A percentile compares a stretch with the other conserved stretches of the same genome.
Conservation (phyloP, 2,329 filamentous ascomycete genomes). For the Neophaeococcomyces mojaviensis region DNA sequence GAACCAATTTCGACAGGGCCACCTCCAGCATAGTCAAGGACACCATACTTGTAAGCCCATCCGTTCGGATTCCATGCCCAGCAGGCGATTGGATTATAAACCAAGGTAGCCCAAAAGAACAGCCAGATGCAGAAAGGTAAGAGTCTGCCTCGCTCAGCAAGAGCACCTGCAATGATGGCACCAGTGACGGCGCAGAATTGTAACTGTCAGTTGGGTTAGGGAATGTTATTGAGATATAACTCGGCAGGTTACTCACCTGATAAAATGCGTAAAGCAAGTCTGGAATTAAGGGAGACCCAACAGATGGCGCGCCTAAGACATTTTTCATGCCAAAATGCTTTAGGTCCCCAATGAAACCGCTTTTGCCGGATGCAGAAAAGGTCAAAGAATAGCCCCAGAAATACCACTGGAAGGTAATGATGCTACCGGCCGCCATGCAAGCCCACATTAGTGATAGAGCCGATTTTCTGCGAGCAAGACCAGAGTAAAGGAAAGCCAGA, state of each 20-base stretch:
- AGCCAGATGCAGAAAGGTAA: slow-evolving; percentile 91
- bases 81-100: slow-evolving; percentile 94
- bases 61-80: slow-evolving; percentile 96
- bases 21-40: slow-evolving; percentile 92
- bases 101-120: slow-evolving; percentile 93
- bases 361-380: slow-evolving; percentile 73
- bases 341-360: slow-evolving; percentile 86
- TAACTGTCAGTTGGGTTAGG: slow-evolving; percentile 64
- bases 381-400: slow-evolving; percentile 98
- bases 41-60: slow-evolving; percentile 84
- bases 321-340: slow-evolving; percentile 83
- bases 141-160: slow-evolving; percentile 87
- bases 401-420: slow-evolving; percentile 97
- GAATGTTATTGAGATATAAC: too few species aligned
- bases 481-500: slow-evolving; percentile 95
- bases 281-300: slow-evolving; percentile 82
- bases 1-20: slow-evolving; percentile 96
- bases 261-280: slow-evolving; percentile 92
- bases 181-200: slow-evolving; percentile 94
- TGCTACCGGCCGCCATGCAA: slow-evolving; percentile 84
- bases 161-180: slow-evolving; percentile 82
- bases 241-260: slow-evolving; percentile 66
- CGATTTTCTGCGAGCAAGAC: slow-evolving; percentile 93
- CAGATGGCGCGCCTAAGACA: slow-evolving; percentile 74
- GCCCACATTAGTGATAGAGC: slow-evolving; percentile 96